A percentile compares a stretch with the other conserved stretches of the same genome.
Conservation (phyloP, 1,284 basidiomycete species). For the Erythrobasidium hasegawianum region DNA sequence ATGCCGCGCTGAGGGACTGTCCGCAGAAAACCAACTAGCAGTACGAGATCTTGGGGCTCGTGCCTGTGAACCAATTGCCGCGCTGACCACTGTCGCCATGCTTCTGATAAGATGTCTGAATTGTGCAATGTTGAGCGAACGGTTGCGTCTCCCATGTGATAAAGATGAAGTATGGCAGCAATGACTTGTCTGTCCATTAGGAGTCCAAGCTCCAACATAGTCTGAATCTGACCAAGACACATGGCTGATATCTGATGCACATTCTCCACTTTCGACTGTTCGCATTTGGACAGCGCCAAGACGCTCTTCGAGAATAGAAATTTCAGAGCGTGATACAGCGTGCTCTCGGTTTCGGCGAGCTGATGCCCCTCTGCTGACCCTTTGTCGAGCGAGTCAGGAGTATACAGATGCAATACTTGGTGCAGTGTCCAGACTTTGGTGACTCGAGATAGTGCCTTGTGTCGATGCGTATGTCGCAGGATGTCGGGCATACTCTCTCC, state of each 20-base stretch:
- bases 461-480: too few species aligned
- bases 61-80: constrained; percentile 3
- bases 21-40: constrained; percentile 10
- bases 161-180: constrained; percentile 9
- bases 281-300: not conserved
- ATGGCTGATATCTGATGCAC: not conserved
- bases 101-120: not conserved
- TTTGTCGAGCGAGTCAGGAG: not conserved
- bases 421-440: constrained; percentile 1
- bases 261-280: not conserved
- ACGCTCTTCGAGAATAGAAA: constrained; percentile 7
- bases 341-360: not conserved
- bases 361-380: not conserved
- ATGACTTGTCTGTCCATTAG: constrained; percentile 12
- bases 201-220: not conserved
- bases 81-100: constrained; percentile 12
- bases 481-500: not conserved
- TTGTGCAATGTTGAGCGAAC: too few species aligned
- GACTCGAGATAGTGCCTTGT: not conserved
- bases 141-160: too few species aligned
- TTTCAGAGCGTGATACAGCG: not conserved
- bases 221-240: not conserved
- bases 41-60: not conserved
- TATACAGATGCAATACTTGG: not conserved
- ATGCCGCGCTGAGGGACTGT: not conserved